Conservation (phyloP, 2,329 filamentous ascomycete genomes). For the Madurella fahalii region DNA sequence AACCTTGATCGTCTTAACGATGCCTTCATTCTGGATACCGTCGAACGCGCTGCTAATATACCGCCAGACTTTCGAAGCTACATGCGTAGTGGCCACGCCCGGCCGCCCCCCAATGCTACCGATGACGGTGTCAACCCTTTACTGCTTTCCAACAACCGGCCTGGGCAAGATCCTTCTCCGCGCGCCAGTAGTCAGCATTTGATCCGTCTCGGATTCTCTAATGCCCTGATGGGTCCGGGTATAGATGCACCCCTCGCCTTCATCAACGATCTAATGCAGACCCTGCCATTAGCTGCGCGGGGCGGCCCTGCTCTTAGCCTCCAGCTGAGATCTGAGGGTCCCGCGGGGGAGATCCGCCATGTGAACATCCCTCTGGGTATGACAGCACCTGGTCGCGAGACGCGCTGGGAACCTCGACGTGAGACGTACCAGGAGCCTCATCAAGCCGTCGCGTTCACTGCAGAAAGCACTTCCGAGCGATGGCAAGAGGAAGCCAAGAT, state of each 20-base stretch:
- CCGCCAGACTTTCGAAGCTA: slow-evolving; percentile 45
- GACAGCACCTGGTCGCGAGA: slow-evolving; percentile 34
- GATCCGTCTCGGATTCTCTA: slow-evolving; percentile 50
- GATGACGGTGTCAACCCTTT: slow-evolving; percentile 88
- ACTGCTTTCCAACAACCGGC: slow-evolving; percentile 58
- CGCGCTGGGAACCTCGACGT: slow-evolving; percentile 46
- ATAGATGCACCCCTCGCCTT: slow-evolving; percentile 51
- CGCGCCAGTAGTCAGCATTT: slow-evolving; percentile 46
- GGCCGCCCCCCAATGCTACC: slow-evolving; percentile 50
- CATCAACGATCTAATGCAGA: slow-evolving; percentile 54
- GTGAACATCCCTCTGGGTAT: slow-evolving; percentile 39
- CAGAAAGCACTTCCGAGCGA: slow-evolving; percentile 66
- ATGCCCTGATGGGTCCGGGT: slow-evolving; percentile 41
- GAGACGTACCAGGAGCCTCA: slow-evolving; percentile 57
- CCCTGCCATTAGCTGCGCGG: slow-evolving; percentile 45
- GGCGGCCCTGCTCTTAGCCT: slow-evolving; percentile 55
- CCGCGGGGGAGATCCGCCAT: slow-evolving; percentile 50
- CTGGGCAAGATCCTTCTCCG: slow-evolving; percentile 43
- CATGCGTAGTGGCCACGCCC: slow-evolving; percentile 51
- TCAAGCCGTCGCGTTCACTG: slow-evolving; percentile 71
- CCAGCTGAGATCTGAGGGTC: slow-evolving; percentile 50
- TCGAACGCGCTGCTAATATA: slow-evolving; percentile 15
- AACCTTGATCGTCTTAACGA: background rate
- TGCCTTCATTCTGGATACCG: background rate
- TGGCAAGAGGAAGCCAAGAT: slow-evolving; percentile 90